Evolutionary conservation across 352 stramenopile species (phyloP).

Genomic region (Pythium myriotylum): DNA sequence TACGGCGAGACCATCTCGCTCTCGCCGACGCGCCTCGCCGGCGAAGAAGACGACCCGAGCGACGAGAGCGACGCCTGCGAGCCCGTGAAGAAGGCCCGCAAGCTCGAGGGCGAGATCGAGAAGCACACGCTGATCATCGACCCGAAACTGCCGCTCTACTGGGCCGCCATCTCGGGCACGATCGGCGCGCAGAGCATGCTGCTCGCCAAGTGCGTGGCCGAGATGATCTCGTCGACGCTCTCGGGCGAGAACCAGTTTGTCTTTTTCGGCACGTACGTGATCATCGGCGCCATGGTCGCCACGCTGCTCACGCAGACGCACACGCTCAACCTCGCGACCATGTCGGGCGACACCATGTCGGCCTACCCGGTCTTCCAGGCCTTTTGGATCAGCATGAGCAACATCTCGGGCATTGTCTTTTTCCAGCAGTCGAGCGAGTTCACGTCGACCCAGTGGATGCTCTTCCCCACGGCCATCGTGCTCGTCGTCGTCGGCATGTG

Average conservation of each 20-base stretch:
- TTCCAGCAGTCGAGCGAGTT: constrained; percentile 88
- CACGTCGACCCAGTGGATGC: constrained; percentile 79
- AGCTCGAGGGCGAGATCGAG: constrained; percentile 71
- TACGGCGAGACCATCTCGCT: constrained; percentile 24
- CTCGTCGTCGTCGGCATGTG: constrained; percentile 81
- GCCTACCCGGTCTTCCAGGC: constrained; percentile 86
- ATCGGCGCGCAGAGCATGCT: constrained; percentile 83
- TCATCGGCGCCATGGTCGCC: constrained; percentile 70
- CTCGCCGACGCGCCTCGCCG: constrained; percentile 21
- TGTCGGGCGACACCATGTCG: constrained; percentile 86
- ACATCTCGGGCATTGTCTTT: constrained; percentile 87
- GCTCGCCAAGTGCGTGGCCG: constrained; percentile 83
- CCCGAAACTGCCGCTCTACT: constrained; percentile 86
- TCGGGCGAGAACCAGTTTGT: constrained; percentile 84
- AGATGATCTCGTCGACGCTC: constrained; percentile 85
- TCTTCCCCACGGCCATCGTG: constrained; percentile 74
- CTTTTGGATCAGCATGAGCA: constrained; percentile 89
- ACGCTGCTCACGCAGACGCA: constrained; percentile 86
- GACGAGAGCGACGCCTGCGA: constrained; percentile 16
- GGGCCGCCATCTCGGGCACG: constrained; percentile 83
- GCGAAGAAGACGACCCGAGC: constrained; percentile 28
- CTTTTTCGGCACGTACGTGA: constrained; percentile 85
- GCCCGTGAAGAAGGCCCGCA: constrained; percentile 44
- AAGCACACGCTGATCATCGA: constrained; percentile 88
- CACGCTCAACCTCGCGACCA: constrained; percentile 83